These are phyloP conservation scores for Ambrosia artemisiifolia DNA, from an alignment of 129 eudicot species.

Conservation along the genomic window DNA sequence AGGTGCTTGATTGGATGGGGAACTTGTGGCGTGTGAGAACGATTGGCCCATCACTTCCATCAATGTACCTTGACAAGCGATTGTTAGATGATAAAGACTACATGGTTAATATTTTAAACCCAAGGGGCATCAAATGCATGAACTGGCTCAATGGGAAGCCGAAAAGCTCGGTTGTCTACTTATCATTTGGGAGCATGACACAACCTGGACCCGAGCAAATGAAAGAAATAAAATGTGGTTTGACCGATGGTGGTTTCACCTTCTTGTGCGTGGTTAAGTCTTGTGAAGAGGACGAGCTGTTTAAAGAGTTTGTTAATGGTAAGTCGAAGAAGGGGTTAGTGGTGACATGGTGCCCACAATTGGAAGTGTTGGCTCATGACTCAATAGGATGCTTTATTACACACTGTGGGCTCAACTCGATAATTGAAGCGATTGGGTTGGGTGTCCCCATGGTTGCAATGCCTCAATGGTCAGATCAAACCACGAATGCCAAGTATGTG, in stretches of 20 bases:
- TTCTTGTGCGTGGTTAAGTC: constrained; percentile 39
- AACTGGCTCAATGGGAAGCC: constrained; percentile 37
- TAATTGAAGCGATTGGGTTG: constrained; percentile 33
- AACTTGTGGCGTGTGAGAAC: constrained; percentile 37
- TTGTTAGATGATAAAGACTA: constrained; percentile 31
- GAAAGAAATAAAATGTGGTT: constrained; percentile 23
- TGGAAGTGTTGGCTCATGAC: constrained; percentile 38
- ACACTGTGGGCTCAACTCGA: constrained; percentile 40
- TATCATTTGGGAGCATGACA: constrained; percentile 34
- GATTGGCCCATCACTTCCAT: constrained; percentile 39
- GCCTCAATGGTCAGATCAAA: constrained; percentile 43
- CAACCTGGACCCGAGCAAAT: constrained; percentile 30
- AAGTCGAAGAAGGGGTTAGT: constrained; percentile 22
- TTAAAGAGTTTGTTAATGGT: constrained; percentile 3
- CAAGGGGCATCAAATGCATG: constrained; percentile 27
- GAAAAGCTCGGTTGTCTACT: constrained; percentile 28
- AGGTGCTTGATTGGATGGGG: constrained; percentile 35
- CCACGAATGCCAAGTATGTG: constrained; percentile 36
- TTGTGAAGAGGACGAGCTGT: constrained; percentile 11
- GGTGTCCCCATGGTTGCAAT: constrained; percentile 37
- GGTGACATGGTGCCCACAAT: constrained; percentile 39
- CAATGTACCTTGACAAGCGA: constrained; percentile 34
- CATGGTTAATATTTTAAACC: constrained; percentile 10
- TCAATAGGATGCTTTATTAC: constrained; percentile 44
- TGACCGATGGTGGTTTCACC: constrained; percentile 15